Evolutionary conservation across 768 basidiomycete species (phyloP), one percentile per base, ranked within the genome.

Genomic region (Asterophora lycoperdoides): DNA sequence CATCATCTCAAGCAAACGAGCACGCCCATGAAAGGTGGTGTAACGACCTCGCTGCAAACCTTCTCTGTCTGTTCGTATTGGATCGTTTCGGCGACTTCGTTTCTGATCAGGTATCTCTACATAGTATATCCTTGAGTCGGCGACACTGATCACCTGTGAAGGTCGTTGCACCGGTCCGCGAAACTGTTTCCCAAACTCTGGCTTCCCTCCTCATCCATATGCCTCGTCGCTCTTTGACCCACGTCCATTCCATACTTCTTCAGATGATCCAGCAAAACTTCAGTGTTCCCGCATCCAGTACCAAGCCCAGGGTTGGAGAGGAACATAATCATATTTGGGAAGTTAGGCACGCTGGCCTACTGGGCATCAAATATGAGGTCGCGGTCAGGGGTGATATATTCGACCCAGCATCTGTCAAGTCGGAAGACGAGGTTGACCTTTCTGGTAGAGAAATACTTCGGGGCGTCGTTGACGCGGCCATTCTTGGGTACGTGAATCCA

Each of bases 31-130:
- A 90, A 65, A 77, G 77, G 57, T 95, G 93, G 93, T 92, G 89
- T 65, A 94, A 94, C 52, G 82, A 85, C 49, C 69, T 98, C 13
- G 86, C 91, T 2, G 81, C 89, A 8, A 86, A 86, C 56, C 79
- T 96, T 43, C 78, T 98, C 2, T 87, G 85, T 57, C 83, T 98
- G 8, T 88, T 98, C 53, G 88, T 95, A 28, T 74, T 97, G 19
- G 96, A 99, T 64, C 84, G 96, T n/a, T 99, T 99, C 59, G 93
- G 94, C 2, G 96, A 99, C 67, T 99, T 94, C 62, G 84, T 96
- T 30, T 89, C 93, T 0, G 96, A 99, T 63, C 93, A 94, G 71
- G 75, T 75, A 19, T 52, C 20, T 14, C 40, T 26, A 20, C 23
- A 41, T 13, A 40, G 14, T 19, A 35, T 32, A 20, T n/a, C 45